Evolutionary conservation across 495 filamentous ascomycete genomes (phyloP).

Genomic region (Hypoxylon lienhwacheense): DNA sequence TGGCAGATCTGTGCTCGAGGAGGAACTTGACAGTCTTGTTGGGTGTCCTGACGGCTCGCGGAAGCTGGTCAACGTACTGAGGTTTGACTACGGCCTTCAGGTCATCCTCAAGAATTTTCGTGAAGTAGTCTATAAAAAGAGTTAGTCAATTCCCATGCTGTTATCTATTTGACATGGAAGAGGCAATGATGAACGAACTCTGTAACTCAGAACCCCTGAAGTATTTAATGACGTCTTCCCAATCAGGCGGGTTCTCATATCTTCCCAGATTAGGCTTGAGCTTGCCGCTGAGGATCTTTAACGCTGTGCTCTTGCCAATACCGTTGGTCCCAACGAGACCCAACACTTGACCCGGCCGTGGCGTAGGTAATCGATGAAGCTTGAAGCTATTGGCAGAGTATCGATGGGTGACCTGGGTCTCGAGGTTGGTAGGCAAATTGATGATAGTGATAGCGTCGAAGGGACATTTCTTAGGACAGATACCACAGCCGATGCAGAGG

Average conservation of each 20-base stretch:
- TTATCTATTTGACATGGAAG: not conserved
- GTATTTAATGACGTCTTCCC: constrained; percentile 98
- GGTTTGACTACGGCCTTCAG: constrained; percentile 97
- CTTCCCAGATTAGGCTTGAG: constrained; percentile 95
- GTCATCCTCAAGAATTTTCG: constrained; percentile 93
- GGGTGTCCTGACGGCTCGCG: constrained; percentile 79
- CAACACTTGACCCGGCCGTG: constrained; percentile 92
- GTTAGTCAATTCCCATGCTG: constrained; percentile 10
- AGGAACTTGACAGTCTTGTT: constrained; percentile 76
- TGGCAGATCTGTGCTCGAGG: constrained; percentile 69
- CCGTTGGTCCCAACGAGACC: constrained; percentile 98
- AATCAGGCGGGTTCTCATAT: constrained; percentile 95
- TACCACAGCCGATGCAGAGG: constrained; percentile 97
- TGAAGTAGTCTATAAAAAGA: constrained; percentile 79
- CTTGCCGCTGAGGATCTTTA: constrained; percentile 98
- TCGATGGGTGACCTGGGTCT: constrained; percentile 95
- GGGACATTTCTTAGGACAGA: constrained; percentile 99
- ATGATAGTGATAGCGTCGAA: constrained; percentile 99
- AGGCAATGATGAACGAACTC: constrained; percentile 60
- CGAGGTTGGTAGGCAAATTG: constrained; percentile 98
- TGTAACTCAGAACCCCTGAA: constrained; percentile 97
- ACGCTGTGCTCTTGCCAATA: constrained; percentile 97
- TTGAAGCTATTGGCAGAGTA: constrained; percentile 99
- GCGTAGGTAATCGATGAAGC: constrained; percentile 93
- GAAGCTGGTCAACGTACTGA: constrained; percentile 98